Evolutionary conservation across 371 early-diverging fungal species (phyloP).

Genomic region (Fennellomyces sp.): DNA sequence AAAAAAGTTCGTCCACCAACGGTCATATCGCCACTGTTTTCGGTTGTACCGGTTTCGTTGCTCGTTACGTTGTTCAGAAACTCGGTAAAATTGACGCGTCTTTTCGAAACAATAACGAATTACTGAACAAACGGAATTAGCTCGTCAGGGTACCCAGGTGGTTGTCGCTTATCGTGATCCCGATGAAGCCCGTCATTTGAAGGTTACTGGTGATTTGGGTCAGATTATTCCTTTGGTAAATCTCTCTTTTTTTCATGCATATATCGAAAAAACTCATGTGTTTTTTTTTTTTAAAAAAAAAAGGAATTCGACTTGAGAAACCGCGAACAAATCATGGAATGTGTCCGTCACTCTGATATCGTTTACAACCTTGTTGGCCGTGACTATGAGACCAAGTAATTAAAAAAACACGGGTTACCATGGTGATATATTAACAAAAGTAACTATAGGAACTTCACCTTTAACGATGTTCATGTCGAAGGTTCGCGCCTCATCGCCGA

Average conservation of each 20-base stretch:
- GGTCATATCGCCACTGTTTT: constrained; percentile 95
- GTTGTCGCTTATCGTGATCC: constrained; percentile 92
- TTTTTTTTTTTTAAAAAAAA: neutral
- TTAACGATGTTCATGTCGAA: constrained; percentile 85
- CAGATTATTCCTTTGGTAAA: constrained; percentile 85
- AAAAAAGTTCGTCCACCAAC: constrained; percentile 63
- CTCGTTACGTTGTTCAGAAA: constrained; percentile 91
- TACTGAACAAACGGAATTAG: constrained; percentile 14
- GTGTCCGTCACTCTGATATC: constrained; percentile 91
- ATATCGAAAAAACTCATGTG: neutral
- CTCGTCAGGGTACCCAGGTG: constrained; percentile 84
- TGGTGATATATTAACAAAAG: neutral
- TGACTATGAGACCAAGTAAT: constrained; percentile 88
- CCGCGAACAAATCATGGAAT: constrained; percentile 79
- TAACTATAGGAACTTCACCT: constrained; percentile 81
- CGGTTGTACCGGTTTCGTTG: constrained; percentile 95
- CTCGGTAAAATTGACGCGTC: constrained; percentile 69
- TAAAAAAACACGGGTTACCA: neutral
- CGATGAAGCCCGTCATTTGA: constrained; percentile 86
- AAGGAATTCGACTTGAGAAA: constrained; percentile 90
- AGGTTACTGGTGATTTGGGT: constrained; percentile 94
- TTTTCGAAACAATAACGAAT: neutral
- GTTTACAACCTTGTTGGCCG: constrained; percentile 95
- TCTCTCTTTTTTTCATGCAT: neutral
- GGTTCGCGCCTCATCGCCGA: constrained; percentile 85